These are phyloP conservation scores for Hawksworthiomyces lignivorus DNA, from an alignment of 2,329 filamentous ascomycete species.

Conservation along the genomic window DNA sequence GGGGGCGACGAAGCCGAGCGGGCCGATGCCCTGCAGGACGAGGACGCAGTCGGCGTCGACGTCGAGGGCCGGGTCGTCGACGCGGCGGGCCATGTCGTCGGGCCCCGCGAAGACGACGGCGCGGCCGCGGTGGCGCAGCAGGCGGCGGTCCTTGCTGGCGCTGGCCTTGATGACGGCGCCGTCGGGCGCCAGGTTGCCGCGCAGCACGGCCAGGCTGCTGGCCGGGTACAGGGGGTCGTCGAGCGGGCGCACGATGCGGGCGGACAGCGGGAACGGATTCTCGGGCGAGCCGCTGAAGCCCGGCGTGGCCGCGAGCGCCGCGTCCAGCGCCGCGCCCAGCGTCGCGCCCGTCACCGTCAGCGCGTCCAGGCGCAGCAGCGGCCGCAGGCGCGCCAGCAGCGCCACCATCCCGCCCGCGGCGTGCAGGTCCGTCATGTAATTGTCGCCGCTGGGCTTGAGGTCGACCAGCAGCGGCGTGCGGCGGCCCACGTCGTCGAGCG, in stretches of 20 bases:
- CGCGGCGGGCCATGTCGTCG: slow-evolving; percentile 63
- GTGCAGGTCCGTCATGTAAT: slow-evolving; percentile 87
- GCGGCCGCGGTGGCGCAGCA: slow-evolving; percentile 37
- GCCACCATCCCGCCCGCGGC: slow-evolving; percentile 79
- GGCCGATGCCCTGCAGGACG: slow-evolving; percentile 81
- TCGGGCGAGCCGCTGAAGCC: too few relatives aligned
- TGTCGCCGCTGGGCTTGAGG: slow-evolving; percentile 77
- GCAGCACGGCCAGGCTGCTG: slow-evolving; percentile 74
- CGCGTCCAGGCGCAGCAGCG: slow-evolving; percentile 68
- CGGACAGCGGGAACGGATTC: slow-evolving; percentile 31
- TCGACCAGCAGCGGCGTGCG: slow-evolving; percentile 76
- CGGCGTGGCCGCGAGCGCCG: too few relatives aligned
- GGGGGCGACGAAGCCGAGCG: slow-evolving; percentile 48
- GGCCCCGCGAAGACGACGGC: slow-evolving; percentile 65
- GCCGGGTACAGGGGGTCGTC: slow-evolving; percentile 57
- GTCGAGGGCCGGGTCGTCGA: slow-evolving; percentile 51
- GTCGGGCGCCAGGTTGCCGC: slow-evolving; percentile 73
- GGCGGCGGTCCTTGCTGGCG: slow-evolving; percentile 64
- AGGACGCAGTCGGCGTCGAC: slow-evolving; percentile 56
- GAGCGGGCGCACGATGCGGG: slow-evolving; percentile 56
- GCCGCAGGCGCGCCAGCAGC: slow-evolving; percentile 69
- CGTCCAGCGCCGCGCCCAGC: slow-evolving; percentile 68
- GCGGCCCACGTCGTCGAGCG: slow-evolving; percentile 65
- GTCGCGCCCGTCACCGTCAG: slow-evolving; percentile 80
- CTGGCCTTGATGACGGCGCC: slow-evolving; percentile 89